Percentiles rank a stretch among this genome's conserved stretches.
phyloP scores from a whole-genome alignment of 2,329 filamentous ascomycete genomes.

The Arthrobotrys pseudoclavata region DNA sequence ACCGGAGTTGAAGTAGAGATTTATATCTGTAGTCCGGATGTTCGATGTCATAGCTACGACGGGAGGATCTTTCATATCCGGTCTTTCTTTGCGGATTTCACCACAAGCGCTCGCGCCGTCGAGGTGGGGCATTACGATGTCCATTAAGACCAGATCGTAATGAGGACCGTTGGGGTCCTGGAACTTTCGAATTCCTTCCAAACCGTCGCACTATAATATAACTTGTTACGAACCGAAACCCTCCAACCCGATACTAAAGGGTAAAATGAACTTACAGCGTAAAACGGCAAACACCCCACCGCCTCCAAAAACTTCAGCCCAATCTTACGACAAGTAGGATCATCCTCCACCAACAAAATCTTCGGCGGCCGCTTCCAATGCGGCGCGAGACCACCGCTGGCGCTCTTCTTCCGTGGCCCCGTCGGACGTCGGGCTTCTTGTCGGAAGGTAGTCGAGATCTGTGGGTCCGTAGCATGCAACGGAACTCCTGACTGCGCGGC shows the following conservation, averaged over 20 bases:
- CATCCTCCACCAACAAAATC: constrained; percentile 90
- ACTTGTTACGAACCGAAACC: not conserved
- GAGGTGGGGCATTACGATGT: constrained; percentile 96
- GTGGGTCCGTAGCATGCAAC: constrained; percentile 54
- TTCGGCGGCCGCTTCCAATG: constrained; percentile 78
- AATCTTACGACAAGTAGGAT: constrained; percentile 76
- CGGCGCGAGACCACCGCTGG: constrained; percentile 72
- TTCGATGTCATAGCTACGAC: constrained; percentile 99
- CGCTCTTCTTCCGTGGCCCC: constrained; percentile 64
- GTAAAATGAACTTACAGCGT: constrained; percentile 72
- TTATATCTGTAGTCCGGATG: constrained; percentile 94
- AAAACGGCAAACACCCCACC: constrained; percentile 77
- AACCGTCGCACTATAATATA: constrained; percentile 78
- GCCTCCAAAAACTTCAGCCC: constrained; percentile 77
- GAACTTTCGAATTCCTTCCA: constrained; percentile 91
- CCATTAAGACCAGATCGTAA: constrained; percentile 83
- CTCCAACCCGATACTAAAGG: too few species aligned
- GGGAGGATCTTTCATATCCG: constrained; percentile 72
- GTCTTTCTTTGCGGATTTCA: constrained; percentile 77
- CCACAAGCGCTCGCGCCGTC: constrained; percentile 96
- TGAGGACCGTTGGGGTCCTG: constrained; percentile 66
- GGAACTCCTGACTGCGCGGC: constrained; percentile 48
- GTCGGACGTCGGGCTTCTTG: constrained; percentile 46
- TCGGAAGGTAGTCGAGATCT: constrained; percentile 54
- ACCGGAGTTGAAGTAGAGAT: constrained; percentile 98